Base-by-base conservation (phyloP, 768 basidiomycete genomes). In the Boletus subparvulus region DNA sequence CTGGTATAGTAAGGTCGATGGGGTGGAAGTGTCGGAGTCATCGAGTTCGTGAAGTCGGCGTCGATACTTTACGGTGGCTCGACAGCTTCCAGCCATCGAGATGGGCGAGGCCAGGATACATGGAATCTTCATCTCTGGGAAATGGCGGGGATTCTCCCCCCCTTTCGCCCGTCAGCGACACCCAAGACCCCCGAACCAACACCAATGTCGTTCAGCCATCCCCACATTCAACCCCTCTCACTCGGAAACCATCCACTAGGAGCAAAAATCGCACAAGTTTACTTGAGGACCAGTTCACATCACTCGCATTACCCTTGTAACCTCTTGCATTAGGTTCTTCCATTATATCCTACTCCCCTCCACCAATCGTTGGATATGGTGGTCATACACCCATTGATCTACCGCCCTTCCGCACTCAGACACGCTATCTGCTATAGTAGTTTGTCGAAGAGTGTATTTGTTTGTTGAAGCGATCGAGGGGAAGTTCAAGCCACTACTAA, bases 61-160 rank as follows among this genome's bases (percentile, higher is more conserved):
- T 84, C 14, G 80, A 80, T 47, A 80, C 82, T 19, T 67, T 92
- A 60, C 82, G 82, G 57, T 87, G 85, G 80, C 80, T 92, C 47
- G 90, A 92, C 66, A 86, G 89, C 10, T 74, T 78, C 47, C 81
- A 54, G 54, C 84, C 59, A 74, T 64, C 65, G 39, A 83, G 83
- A n/a, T 88, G 86, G 86, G 75, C 75, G 13, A 73, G 77, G 56
- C 74, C 79, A 7, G 48, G 56, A 35, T 62, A 59, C 10, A 63
- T 77, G 44, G 74, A 75, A 35, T 61, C 72, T 11, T 70, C 71
- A 33, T 69, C 65, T 76, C 54, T 62, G 65, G 52, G 80, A 77
- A 47, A 59, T 13, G 61, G 52, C 14, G 61, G 56, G 28, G 56
- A 59, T 45, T 61, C 57, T 16, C 57, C 71, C 10, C 61, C 71